phyloP scores from a whole-genome alignment of 768 basidiomycete genomes.

The Filobasidium floriforme region DNA sequence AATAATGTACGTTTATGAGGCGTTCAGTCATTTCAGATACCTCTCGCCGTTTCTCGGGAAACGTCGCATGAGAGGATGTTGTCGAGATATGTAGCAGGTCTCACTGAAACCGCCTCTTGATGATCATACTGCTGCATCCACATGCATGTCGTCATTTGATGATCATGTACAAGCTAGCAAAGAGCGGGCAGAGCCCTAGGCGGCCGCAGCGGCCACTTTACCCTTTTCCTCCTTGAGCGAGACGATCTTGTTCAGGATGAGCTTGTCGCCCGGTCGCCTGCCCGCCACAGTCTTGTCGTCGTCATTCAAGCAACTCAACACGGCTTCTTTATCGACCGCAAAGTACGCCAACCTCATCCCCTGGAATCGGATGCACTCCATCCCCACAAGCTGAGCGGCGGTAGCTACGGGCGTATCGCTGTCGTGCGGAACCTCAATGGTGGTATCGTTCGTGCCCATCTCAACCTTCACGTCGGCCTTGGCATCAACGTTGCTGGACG shows the following conservation, averaged over 20 bases:
- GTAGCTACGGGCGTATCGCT: constrained; percentile 61
- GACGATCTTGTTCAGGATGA: constrained; percentile 86
- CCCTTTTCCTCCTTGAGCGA: constrained; percentile 89
- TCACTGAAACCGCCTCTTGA: too few species aligned
- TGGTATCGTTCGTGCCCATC: constrained; percentile 12
- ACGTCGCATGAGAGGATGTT: too few species aligned
- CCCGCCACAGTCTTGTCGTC: constrained; percentile 43
- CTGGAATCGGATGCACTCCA: constrained; percentile 93
- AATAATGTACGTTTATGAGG: too few species aligned
- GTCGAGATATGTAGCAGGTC: too few species aligned
- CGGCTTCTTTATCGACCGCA: constrained; percentile 77
- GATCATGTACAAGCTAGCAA: too few species aligned
- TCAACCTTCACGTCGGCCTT: constrained; percentile 48
- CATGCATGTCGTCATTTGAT: too few species aligned
- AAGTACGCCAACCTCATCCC: constrained; percentile 94
- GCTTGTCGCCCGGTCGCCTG: constrained; percentile 61
- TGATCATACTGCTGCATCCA: too few species aligned
- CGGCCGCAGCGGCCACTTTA: constrained; percentile 47
- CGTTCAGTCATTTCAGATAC: too few species aligned
- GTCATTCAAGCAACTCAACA: constrained; percentile 59
- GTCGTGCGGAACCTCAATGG: constrained; percentile 20
- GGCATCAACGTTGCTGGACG: constrained; percentile 47
- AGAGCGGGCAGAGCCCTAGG: too few species aligned
- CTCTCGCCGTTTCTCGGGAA: too few species aligned
- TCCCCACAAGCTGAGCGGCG: constrained; percentile 71